phyloP scores from a whole-genome alignment of 352 stramenopile genomes.

The Elongisporangium anandrum region DNA sequence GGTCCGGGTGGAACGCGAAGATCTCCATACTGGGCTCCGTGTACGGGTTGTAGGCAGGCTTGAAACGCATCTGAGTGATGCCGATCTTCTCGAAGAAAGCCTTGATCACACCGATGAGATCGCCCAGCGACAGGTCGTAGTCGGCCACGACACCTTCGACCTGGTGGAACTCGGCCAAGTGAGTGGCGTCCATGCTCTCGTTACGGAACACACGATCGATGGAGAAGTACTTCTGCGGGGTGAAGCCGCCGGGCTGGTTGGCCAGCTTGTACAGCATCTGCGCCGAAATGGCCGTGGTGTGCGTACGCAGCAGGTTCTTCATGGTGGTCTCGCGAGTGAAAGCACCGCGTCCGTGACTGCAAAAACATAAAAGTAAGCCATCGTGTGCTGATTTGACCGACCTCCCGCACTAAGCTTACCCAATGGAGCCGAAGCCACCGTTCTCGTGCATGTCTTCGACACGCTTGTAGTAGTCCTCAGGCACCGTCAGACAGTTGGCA shows the following conservation, averaged over 20 bases:
- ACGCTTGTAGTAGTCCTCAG: constrained; percentile 98
- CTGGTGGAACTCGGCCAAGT: constrained; percentile 99
- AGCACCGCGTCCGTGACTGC: constrained; percentile 68
- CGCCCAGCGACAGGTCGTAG: constrained; percentile 97
- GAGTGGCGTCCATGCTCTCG: constrained; percentile 99
- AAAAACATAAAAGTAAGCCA: constrained; percentile 1
- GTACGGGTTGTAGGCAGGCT: constrained; percentile 99
- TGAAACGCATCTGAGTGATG: constrained; percentile 99
- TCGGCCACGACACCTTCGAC: constrained; percentile 98
- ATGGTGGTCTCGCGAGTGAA: constrained; percentile 96
- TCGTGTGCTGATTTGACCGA: not conserved
- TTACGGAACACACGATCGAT: constrained; percentile 99
- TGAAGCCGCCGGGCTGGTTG: constrained; percentile 95
- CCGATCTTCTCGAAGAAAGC: constrained; percentile 99
- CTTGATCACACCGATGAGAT: constrained; percentile 99
- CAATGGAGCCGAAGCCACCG: constrained; percentile 95
- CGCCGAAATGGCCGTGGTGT: constrained; percentile 98
- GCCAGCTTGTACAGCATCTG: constrained; percentile 99
- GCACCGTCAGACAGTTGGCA: constrained; percentile 79
- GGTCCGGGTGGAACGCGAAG: constrained; percentile 99
- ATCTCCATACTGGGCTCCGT: constrained; percentile 99
- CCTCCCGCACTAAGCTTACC: no score
- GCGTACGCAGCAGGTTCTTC: constrained; percentile 99
- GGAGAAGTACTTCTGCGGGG: constrained; percentile 97
- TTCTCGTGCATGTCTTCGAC: constrained; percentile 98